Evolutionary conservation across 2,329 filamentous ascomycete genomes (phyloP).

Genomic region (Thermothelomyces thermophilus): DNA sequence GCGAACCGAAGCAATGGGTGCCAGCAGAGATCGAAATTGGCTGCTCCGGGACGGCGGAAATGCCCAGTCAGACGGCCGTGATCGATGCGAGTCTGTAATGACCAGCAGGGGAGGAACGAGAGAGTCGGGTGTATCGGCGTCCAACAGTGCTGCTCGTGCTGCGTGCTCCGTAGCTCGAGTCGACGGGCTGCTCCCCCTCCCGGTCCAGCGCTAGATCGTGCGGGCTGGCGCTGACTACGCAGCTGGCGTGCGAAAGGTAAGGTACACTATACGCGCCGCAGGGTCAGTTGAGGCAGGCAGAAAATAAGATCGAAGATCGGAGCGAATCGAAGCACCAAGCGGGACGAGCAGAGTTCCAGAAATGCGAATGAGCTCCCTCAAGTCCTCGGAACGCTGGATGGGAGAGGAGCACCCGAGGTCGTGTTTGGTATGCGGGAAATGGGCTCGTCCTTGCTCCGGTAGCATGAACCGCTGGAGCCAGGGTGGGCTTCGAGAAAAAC

Average conservation of each 20-base stretch:
- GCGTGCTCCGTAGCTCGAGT: too few species aligned
- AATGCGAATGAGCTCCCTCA: slow-evolving; percentile 11
- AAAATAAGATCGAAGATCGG: neutral
- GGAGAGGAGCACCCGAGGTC: slow-evolving; percentile 15
- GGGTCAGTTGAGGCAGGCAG: neutral
- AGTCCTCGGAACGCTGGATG: slow-evolving; percentile 8
- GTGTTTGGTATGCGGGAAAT: slow-evolving; percentile 12
- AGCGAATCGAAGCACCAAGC: slow-evolving; percentile 2
- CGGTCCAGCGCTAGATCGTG: too few species aligned
- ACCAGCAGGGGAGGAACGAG: neutral
- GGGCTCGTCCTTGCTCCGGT: slow-evolving; percentile 22
- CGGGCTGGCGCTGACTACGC: too few species aligned
- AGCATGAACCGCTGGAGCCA: slow-evolving; percentile 32
- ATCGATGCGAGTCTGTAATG: slow-evolving; percentile 5
- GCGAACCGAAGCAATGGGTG: slow-evolving; percentile 21
- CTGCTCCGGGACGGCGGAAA: slow-evolving; percentile 1
- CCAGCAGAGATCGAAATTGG: slow-evolving; percentile 13
- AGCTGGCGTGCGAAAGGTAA: too few species aligned
- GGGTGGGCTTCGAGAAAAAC: slow-evolving; percentile 27
- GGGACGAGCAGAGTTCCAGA: slow-evolving; percentile 1
- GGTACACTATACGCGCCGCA: neutral
- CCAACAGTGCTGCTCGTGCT: too few species aligned
- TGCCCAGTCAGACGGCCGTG: neutral
- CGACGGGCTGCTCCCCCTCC: too few species aligned
- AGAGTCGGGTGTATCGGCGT: neutral